A percentile compares a stretch with the other conserved stretches of the same genome.
These are phyloP conservation scores for Cyclospora cayetanensis DNA, from an alignment of 169 alveolate genomes.

Conservation along the genomic window DNA sequence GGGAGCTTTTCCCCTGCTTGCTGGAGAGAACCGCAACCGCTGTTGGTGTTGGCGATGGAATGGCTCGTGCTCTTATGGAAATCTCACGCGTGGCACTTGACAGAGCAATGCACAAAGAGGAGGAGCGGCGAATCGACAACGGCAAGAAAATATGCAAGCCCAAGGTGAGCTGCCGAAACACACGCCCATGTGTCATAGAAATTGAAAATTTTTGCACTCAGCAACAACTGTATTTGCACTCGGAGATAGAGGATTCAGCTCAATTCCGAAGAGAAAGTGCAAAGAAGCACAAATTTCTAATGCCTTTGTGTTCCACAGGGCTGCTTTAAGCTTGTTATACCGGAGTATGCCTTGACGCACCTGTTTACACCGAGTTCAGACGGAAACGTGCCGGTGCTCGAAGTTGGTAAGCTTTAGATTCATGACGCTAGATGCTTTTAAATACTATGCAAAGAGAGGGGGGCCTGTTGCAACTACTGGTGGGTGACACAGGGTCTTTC, in stretches of 20 bases:
- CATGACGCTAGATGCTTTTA: neutral
- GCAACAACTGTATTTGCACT: too few species aligned
- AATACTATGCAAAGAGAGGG: neutral
- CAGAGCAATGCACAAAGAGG: conserved; percentile 71
- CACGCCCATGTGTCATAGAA: neutral
- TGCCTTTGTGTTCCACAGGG: conserved; percentile 24
- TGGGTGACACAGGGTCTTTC: neutral
- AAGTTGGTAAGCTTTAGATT: conserved; percentile 26
- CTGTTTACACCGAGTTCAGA: conserved; percentile 47
- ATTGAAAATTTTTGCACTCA: too few species aligned
- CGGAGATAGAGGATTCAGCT: too few species aligned
- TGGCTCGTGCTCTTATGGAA: conserved; percentile 62
- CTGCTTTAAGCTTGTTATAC: conserved; percentile 67
- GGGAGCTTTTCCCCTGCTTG: conserved; percentile 66
- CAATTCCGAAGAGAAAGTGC: too few species aligned
- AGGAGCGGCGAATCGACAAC: conserved; percentile 63
- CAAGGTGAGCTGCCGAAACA: neutral
- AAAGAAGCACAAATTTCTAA: neutral
- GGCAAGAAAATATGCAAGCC: conserved; percentile 71
- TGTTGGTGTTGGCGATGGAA: conserved; percentile 65
- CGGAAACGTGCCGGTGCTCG: conserved; percentile 62
- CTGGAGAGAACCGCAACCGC: conserved; percentile 70
- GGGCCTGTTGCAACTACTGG: neutral
- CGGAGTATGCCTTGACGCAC: conserved; percentile 59
- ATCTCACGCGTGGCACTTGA: conserved; percentile 59